A percentile compares a stretch with the other conserved stretches of the same genome.
Evolutionary conservation across 1,284 basidiomycete genomes (phyloP).

Genomic region (Ceratobasidium sp.): DNA sequence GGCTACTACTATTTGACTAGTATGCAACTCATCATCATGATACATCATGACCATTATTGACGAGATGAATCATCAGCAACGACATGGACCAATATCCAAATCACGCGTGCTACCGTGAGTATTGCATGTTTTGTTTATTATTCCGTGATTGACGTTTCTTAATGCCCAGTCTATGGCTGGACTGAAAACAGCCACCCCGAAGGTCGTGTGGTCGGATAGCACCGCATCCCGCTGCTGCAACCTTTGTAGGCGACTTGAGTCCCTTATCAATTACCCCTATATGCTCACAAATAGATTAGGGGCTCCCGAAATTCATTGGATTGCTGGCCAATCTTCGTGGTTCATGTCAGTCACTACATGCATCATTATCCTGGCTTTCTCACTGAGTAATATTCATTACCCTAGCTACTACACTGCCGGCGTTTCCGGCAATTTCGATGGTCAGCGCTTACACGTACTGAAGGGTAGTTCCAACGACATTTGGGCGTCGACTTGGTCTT

Average conservation of each 20-base stretch:
- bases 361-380: not conserved
- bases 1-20: conserved; percentile 49
- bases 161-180: conserved; percentile 49
- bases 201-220: conserved; percentile 51
- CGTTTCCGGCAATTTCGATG: conserved; percentile 49
- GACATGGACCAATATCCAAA: conserved; percentile 54
- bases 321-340: conserved; percentile 33
- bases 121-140: not conserved
- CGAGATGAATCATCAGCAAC: conserved; percentile 48
- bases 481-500: conserved; percentile 49
- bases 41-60: not conserved
- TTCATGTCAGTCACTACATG: conserved; percentile 15
- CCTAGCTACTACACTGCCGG: conserved; percentile 53
- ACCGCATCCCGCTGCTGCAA: conserved; percentile 54
- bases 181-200: conserved; percentile 52
- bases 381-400: not conserved
- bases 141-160: not conserved
- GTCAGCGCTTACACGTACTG: conserved; percentile 51
- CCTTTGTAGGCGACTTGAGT: conserved; percentile 47
- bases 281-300: not conserved
- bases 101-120: conserved; percentile 50
- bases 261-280: too few species aligned
- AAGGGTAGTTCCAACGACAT: conserved; percentile 51
- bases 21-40: not conserved
- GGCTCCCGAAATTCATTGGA: conserved; percentile 40